Percentiles rank a stretch among this genome's conserved stretches.
Evolutionary conservation across 768 basidiomycete genomes (phyloP).

Genomic region (Hortiboletus flavorubellus): DNA sequence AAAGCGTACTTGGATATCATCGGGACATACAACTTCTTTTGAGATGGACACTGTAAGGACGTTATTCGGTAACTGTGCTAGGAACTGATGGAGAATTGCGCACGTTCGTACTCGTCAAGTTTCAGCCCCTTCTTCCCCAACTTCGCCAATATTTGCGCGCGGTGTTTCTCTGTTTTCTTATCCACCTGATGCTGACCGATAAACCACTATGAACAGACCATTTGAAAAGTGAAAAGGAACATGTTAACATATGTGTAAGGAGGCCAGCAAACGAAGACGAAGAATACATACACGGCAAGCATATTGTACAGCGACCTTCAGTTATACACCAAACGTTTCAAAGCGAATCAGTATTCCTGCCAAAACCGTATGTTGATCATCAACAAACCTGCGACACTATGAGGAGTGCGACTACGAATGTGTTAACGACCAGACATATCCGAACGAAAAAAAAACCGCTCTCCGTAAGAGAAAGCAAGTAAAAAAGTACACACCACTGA

Average conservation of each 20-base stretch:
- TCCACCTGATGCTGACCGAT: slow-evolving; percentile 50
- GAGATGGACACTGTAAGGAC: slow-evolving; percentile 68
- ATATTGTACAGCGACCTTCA: slow-evolving; percentile 76
- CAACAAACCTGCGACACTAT: slow-evolving; percentile 49
- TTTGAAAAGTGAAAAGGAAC: background rate
- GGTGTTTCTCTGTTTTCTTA: slow-evolving; percentile 65
- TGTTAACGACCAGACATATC: slow-evolving; percentile 6
- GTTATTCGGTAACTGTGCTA: background rate
- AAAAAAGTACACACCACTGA: slow-evolving; percentile 38
- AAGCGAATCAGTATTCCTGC: background rate
- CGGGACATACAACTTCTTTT: slow-evolving; percentile 88
- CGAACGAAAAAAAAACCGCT: background rate
- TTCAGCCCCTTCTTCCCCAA: slow-evolving; percentile 70
- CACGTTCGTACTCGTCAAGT: slow-evolving; percentile 90
- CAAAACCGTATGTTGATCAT: background rate
- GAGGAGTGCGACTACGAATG: slow-evolving; percentile 45
- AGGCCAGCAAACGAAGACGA: background rate
- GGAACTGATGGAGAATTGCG: slow-evolving; percentile 22
- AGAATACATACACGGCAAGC: slow-evolving; percentile 56
- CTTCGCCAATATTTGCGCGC: slow-evolving; percentile 64
- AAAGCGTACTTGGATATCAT: slow-evolving; percentile 79
- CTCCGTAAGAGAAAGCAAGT: background rate
- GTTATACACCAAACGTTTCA: background rate
- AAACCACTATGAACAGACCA: slow-evolving; percentile 51
- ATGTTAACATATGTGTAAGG: background rate